phyloP scores from a whole-genome alignment of 306 rosid genomes.

The Mimosa bimucronata region DNA sequence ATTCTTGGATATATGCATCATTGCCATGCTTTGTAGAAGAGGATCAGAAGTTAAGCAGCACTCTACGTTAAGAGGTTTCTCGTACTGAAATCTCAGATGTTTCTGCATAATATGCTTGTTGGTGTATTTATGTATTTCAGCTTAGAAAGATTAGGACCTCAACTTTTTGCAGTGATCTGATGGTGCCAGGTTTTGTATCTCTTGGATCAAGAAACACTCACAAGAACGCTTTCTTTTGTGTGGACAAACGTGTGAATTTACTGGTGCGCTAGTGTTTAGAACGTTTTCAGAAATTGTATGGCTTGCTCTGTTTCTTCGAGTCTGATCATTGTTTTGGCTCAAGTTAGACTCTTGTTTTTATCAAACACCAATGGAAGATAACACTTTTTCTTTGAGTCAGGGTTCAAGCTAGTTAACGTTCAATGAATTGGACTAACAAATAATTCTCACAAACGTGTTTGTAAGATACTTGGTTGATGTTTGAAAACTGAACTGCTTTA shows the following conservation, averaged over 20 bases:
- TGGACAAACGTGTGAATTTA: slow-evolving; percentile 23
- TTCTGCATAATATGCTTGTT: slow-evolving; percentile 31
- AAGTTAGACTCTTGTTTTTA: not conserved
- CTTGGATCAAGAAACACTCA: not conserved
- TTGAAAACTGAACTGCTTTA: not conserved
- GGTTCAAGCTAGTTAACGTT: not conserved
- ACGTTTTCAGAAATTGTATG: not conserved
- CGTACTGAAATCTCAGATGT: not conserved
- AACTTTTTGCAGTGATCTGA: not conserved
- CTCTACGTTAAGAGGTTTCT: not conserved
- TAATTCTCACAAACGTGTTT: not conserved
- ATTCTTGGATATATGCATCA: slow-evolving; percentile 1
- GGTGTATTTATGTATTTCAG: slow-evolving; percentile 22
- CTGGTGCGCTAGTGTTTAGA: slow-evolving; percentile 5
- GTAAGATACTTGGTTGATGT: no score
- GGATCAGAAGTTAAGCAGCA: slow-evolving; percentile 19
- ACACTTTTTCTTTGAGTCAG: not conserved
- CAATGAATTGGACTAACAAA: not conserved
- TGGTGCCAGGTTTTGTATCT: slow-evolving; percentile 11
- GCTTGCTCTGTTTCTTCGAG: slow-evolving; percentile 7
- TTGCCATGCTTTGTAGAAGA: slow-evolving; percentile 11
- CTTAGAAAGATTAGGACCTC: slow-evolving; percentile 16
- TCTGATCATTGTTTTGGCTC: not conserved
- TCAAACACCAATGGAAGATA: not conserved
- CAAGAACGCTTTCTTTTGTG: not conserved